phyloP scores from a whole-genome alignment of 2,329 filamentous ascomycete genomes.

The Graphium sp. region DNA sequence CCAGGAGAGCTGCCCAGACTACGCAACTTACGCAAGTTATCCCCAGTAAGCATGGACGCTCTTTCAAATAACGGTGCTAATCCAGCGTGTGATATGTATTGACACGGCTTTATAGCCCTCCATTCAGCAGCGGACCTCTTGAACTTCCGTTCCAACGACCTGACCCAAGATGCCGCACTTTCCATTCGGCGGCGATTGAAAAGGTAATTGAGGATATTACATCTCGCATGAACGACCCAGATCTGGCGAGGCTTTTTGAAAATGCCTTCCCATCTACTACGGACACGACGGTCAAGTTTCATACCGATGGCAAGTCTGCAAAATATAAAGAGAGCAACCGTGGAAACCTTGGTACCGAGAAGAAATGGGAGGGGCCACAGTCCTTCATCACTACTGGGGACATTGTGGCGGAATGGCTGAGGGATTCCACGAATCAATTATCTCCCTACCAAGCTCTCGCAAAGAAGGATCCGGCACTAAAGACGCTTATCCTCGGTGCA shows the following conservation, averaged over 20 bases:
- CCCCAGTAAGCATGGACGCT: constrained; percentile 16
- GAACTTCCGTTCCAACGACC: constrained; percentile 77
- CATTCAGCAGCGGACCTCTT: constrained; percentile 65
- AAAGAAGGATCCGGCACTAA: constrained; percentile 62
- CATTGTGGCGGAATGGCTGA: constrained; percentile 84
- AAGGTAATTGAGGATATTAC: constrained; percentile 74
- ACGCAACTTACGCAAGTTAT: constrained; percentile 19
- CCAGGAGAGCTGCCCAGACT: constrained; percentile 19
- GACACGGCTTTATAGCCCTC: constrained; percentile 34
- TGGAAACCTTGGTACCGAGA: constrained; percentile 27
- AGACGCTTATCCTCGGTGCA: constrained; percentile 70
- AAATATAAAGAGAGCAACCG: constrained; percentile 18
- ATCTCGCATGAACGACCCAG: constrained; percentile 62
- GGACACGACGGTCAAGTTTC: constrained; percentile 81
- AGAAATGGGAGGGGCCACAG: constrained; percentile 68
- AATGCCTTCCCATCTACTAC: constrained; percentile 89
- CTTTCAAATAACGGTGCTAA: not conserved
- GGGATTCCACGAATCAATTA: constrained; percentile 87
- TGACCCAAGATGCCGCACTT: constrained; percentile 67
- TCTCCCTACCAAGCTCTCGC: constrained; percentile 77
- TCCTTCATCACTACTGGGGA: constrained; percentile 90
- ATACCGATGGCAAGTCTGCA: constrained; percentile 41
- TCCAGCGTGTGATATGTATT: no score
- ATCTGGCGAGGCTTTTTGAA: constrained; percentile 83
- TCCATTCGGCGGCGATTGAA: constrained; percentile 74